Evolutionary conservation across 768 basidiomycete species (phyloP), one percentile per base, ranked within the genome.

Genomic region (Favolaschia claudopus): DNA sequence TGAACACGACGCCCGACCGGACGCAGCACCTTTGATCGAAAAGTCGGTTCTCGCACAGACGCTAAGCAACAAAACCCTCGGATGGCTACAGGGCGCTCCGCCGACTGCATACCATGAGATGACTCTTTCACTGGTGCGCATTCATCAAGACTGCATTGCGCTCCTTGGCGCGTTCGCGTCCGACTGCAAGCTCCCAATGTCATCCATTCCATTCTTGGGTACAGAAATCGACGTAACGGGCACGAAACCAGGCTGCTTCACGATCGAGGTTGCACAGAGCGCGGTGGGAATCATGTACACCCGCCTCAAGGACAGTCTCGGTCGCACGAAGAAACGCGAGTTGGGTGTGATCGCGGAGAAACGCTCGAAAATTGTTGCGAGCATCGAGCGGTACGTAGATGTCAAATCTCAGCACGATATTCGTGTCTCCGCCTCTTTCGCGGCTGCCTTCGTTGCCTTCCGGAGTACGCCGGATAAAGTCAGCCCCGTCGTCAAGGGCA

Each of bases 401-500:
- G 82, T 91, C 62, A 98, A 96, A 76, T 82, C 82, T 27, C 89
- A 91, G 67, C 87, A 95, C 68, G 96, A 98, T 63, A 85, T 87
- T 20, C 91, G 95, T 37, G 89, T 98, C 19, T 89, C 88, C 2
- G 93, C 97, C 7, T 87, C 94, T 0, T 91, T 97, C 67, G 94
- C 96, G 8, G 90, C 93, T 2, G 94, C 96, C 0, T 90, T 95
- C 63, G 89, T 99, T 13, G 90, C 95, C 8, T 87, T 98, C 63
- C 83, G 85, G 69, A 86, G 86, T 31, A 87, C 93, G 12, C 96
- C 97, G 0, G 87, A 94, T 60, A 98, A 97, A 76, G 89, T 99
- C 61, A 96, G 93, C 66, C 96, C 97, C 0, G 88, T 99, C 44
- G 95, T 99, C 39, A 95, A 96, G 72, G 94, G 93, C 22, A 89